These are phyloP conservation scores for Cyclotella cryptica DNA, from an alignment of 108 stramenopile species.

Conservation along the genomic window DNA sequence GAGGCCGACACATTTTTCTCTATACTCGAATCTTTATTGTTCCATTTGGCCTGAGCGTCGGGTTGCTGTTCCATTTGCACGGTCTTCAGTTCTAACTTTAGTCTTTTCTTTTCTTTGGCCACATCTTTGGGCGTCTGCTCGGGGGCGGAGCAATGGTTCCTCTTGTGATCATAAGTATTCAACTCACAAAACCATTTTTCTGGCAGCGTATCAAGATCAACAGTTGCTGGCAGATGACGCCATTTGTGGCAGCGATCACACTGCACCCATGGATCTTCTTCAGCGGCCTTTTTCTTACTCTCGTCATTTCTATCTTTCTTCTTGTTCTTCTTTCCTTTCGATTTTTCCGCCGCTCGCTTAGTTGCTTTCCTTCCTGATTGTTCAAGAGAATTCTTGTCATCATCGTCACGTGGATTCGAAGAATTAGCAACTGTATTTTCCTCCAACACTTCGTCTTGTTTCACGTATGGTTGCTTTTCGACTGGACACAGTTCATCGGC, in stretches of 20 bases:
- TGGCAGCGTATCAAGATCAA: slow-evolving; percentile 70
- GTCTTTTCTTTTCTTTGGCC: slow-evolving; percentile 63
- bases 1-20: neutral
- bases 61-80: slow-evolving; percentile 38
- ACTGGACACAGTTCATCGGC: neutral
- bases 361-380: slow-evolving; percentile 74
- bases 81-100: slow-evolving; percentile 53
- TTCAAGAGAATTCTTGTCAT: slow-evolving; percentile 26
- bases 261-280: slow-evolving; percentile 86
- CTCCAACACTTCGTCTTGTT: neutral
- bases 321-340: slow-evolving; percentile 65
- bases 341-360: slow-evolving; percentile 72
- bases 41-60: neutral
- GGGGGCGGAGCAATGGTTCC: slow-evolving; percentile 70
- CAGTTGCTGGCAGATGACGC: slow-evolving; percentile 77
- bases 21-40: slow-evolving; percentile 5
- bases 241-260: slow-evolving; percentile 90
- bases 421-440: neutral
- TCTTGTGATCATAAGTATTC: slow-evolving; percentile 74
- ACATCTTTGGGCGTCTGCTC: slow-evolving; percentile 80
- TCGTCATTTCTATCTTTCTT: slow-evolving; percentile 42
- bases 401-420: slow-evolving; percentile 18
- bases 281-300: neutral
- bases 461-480: neutral
- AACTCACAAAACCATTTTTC: slow-evolving; percentile 89